Evolutionary conservation across 306 rosid genomes (phyloP).

Genomic region (Mimosa bimucronata): DNA sequence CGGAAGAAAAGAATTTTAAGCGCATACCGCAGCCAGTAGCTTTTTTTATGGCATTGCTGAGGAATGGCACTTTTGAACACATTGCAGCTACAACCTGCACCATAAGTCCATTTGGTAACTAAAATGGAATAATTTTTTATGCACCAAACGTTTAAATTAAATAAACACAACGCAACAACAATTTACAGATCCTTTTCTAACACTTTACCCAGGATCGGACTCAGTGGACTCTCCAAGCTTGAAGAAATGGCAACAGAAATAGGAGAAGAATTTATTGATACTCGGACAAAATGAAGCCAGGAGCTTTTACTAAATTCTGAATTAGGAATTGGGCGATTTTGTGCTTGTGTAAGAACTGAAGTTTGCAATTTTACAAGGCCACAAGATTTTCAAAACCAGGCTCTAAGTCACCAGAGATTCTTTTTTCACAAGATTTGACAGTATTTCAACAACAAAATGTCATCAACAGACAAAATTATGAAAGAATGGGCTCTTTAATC

Average conservation of each 20-base stretch:
- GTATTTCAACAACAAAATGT: conserved; percentile 2
- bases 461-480: not conserved
- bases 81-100: conserved; percentile 89
- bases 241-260: conserved; percentile 7
- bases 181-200: conserved; percentile 6
- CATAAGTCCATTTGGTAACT: conserved; percentile 38
- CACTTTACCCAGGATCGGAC: conserved; percentile 23
- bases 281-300: not conserved
- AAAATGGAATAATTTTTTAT: conserved; percentile 4
- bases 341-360: not conserved
- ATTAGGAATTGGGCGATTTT: not conserved
- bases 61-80: conserved; percentile 95
- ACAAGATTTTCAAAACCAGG: not conserved
- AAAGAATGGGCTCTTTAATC: not conserved
- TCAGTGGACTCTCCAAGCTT: conserved; percentile 16
- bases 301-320: not conserved
- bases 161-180: not conserved
- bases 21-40: conserved; percentile 81
- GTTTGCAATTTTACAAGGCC: not conserved
- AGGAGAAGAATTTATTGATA: not conserved
- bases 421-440: not conserved
- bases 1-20: conserved; percentile 12
- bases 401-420: not conserved
- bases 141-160: conserved; percentile 12
- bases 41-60: conserved; percentile 88